phyloP scores from a whole-genome alignment of 768 basidiomycete genomes.

The Termitomyces eurrhizus region DNA sequence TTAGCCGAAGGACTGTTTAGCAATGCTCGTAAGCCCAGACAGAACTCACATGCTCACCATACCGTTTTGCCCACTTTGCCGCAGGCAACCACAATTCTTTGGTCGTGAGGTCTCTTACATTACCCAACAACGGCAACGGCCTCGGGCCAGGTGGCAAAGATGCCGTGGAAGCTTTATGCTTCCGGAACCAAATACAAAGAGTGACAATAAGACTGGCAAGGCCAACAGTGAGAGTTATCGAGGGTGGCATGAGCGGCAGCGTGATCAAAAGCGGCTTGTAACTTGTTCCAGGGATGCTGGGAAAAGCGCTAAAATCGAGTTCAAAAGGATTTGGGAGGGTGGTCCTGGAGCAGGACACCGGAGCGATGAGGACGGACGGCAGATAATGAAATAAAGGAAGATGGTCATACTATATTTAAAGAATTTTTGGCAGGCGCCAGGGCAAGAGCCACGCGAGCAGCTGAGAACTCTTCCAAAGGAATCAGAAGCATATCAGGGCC shows the following conservation, averaged over 20 bases:
- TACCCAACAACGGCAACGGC: constrained; percentile 62
- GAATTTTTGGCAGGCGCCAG: constrained; percentile 14
- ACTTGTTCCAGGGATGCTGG: background rate
- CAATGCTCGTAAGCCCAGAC: background rate
- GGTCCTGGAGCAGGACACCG: background rate
- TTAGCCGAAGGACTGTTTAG: constrained; percentile 6
- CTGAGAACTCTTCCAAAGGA: constrained; percentile 9
- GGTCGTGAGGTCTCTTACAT: constrained; percentile 53
- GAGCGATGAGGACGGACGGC: constrained; percentile 8
- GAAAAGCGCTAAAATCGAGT: background rate
- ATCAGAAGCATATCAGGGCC: constrained; percentile 14
- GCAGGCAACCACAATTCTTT: constrained; percentile 67
- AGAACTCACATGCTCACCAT: constrained; percentile 40
- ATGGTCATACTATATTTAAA: constrained; percentile 16
- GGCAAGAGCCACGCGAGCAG: constrained; percentile 16
- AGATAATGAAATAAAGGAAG: constrained; percentile 6
- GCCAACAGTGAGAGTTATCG: constrained; percentile 27
- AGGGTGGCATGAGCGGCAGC: constrained; percentile 16
- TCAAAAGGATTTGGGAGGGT: background rate
- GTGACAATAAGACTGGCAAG: constrained; percentile 34
- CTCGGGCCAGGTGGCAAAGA: constrained; percentile 66
- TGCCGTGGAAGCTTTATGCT: constrained; percentile 35
- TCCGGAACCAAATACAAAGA: constrained; percentile 38
- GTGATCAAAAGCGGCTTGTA: constrained; percentile 2
- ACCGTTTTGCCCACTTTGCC: constrained; percentile 55